Conservation (phyloP, 2,329 filamentous ascomycete species). For the Paramyrothecium sp. region DNA sequence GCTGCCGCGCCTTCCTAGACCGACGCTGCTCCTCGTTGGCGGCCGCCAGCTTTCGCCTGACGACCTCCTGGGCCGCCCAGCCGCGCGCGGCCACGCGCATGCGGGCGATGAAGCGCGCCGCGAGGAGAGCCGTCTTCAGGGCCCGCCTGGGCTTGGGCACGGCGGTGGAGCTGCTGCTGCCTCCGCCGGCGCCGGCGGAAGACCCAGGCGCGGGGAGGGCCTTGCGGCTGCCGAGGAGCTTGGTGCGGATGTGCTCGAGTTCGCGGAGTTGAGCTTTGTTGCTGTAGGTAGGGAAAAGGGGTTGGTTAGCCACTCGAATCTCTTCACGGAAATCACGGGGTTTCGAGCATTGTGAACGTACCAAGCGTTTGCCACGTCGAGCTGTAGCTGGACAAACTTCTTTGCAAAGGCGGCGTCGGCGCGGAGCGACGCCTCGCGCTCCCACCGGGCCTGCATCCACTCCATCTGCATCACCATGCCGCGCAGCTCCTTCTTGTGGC, state of each 20-base stretch:
- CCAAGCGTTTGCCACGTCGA: constrained; percentile 87
- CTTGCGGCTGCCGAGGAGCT: constrained; percentile 37
- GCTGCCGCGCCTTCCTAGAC: constrained; percentile 38
- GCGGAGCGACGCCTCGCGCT: constrained; percentile 77
- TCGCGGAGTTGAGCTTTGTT: constrained; percentile 90
- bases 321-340: constrained; percentile 3
- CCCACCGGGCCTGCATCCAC: constrained; percentile 80
- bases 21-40: constrained; percentile 46
- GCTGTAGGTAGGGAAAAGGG: constrained; percentile 46
- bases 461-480: constrained; percentile 87
- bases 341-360: constrained; percentile 48
- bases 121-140: constrained; percentile 43
- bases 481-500: constrained; percentile 72
- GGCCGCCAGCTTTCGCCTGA: constrained; percentile 45
- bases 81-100: constrained; percentile 44
- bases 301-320: background rate
- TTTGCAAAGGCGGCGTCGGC: constrained; percentile 84
- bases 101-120: constrained; percentile 52
- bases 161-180: constrained; percentile 6
- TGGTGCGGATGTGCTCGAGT: constrained; percentile 71
- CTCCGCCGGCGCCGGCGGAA: constrained; percentile 8
- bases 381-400: constrained; percentile 73
- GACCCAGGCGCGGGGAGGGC: constrained; percentile 27
- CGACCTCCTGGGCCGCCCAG: constrained; percentile 52
- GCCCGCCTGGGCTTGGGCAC: constrained; percentile 21